phyloP scores from a whole-genome alignment of 2,329 filamentous ascomycete genomes.

The Aspergillus pseudotamarii region DNA sequence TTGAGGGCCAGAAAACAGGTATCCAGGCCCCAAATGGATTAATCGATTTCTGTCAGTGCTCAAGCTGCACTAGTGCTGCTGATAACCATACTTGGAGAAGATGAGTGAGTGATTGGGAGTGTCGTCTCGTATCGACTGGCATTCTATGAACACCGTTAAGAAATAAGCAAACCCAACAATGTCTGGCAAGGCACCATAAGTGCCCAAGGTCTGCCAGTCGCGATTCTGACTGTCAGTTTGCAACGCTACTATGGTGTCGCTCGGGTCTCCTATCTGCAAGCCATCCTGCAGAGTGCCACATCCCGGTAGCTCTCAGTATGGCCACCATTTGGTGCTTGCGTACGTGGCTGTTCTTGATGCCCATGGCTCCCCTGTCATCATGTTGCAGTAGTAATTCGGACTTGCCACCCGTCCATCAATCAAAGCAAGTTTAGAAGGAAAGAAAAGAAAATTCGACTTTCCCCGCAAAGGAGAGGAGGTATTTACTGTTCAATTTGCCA shows the following conservation, averaged over 20 bases:
- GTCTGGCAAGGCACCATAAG: not conserved
- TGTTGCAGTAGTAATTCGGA: not conserved
- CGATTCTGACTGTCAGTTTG: not conserved
- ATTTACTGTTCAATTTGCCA: slow-evolving; percentile 1
- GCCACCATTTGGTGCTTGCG: not conserved
- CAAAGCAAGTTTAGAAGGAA: not conserved
- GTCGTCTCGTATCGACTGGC: not conserved
- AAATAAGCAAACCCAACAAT: not conserved
- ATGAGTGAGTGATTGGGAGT: not conserved
- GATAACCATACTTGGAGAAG: not conserved
- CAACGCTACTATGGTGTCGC: not conserved
- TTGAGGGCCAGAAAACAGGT: slow-evolving; percentile 2
- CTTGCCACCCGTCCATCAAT: not conserved
- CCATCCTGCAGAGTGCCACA: slow-evolving; percentile 5
- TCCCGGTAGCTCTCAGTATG: not conserved
- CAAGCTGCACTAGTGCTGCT: not conserved
- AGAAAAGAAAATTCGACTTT: slow-evolving; percentile 7
- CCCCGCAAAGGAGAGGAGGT: slow-evolving; percentile 23
- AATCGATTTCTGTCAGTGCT: slow-evolving; percentile 15
- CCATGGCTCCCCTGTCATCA: not conserved
- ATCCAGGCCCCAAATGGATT: slow-evolving; percentile 8
- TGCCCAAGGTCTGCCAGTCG: slow-evolving; percentile 1
- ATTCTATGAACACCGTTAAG: not conserved
- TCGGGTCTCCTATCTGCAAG: slow-evolving; percentile 1
- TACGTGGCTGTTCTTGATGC: slow-evolving; percentile 5